Conservation (phyloP, 345 rosid species). For the Eutrema yunnanense region DNA sequence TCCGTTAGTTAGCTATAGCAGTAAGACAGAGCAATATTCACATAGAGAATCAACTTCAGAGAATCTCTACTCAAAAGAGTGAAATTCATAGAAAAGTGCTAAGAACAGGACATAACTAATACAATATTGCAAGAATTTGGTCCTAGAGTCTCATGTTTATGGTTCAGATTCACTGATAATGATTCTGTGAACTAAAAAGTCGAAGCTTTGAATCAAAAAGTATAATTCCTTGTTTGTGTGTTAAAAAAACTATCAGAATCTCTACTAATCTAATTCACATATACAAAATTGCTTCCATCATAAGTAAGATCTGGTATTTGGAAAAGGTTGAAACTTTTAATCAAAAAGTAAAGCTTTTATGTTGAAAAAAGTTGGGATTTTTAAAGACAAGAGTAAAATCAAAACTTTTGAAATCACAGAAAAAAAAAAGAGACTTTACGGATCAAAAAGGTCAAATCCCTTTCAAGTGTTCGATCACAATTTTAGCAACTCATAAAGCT, state of each 20-base stretch:
- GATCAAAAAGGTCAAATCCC: slow-evolving; percentile 7
- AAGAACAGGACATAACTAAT: not conserved
- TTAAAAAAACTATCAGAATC: not conserved
- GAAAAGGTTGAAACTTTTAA: slow-evolving; percentile 5
- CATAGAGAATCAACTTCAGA: not conserved
- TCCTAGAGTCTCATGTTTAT: not conserved
- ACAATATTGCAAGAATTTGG: not conserved
- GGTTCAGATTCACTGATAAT: not conserved
- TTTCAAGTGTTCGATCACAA: not conserved
- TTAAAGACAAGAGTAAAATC: not conserved
- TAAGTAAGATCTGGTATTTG: not conserved
- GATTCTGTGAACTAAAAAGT: not conserved
- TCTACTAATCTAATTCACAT: not conserved
- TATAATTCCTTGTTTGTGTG: not conserved
- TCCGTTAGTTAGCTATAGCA: not conserved
- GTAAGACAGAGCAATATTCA: not conserved
- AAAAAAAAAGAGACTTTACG: not conserved
- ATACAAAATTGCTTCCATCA: not conserved
- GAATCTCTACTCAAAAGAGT: not conserved
- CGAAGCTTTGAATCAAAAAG: not conserved
- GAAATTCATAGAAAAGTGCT: not conserved
- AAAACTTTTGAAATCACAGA: not conserved
- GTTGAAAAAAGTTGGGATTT: not conserved
- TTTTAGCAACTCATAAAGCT: not conserved
- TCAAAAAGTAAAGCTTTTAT: not conserved